Percentiles rank a stretch among this genome's conserved stretches.
These are phyloP conservation scores for Emergomyces orientalis DNA, from an alignment of 2,329 filamentous ascomycete species.

Conservation along the genomic window DNA sequence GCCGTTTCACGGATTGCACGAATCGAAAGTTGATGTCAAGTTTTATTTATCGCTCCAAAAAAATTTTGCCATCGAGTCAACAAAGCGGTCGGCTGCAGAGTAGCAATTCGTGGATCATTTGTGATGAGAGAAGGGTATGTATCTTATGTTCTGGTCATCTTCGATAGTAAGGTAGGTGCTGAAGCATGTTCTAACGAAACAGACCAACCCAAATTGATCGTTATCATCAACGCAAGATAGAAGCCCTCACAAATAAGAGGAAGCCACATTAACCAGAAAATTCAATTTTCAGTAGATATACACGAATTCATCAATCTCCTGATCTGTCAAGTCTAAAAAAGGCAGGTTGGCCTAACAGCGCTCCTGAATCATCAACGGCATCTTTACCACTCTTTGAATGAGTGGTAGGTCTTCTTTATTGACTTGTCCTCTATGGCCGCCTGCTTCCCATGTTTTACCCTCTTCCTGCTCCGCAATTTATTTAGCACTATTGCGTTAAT, in stretches of 20 bases:
- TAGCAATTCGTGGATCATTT: not conserved
- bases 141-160: too few species aligned
- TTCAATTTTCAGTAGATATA: conserved; percentile 44
- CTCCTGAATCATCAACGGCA: conserved; percentile 1
- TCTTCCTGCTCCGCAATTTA: conserved; percentile 44
- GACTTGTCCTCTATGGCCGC: conserved; percentile 51
- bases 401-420: conserved; percentile 48
- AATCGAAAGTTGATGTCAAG: too few species aligned
- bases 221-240: not conserved
- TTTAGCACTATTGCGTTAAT: conserved; percentile 46
- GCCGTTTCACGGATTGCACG: too few species aligned
- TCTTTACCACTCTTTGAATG: conserved; percentile 22
- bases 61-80: not conserved
- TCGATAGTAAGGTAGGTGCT: too few species aligned
- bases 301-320: conserved; percentile 59
- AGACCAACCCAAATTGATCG: too few species aligned
- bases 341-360: conserved; percentile 41
- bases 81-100: not conserved
- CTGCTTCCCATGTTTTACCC: conserved; percentile 52
- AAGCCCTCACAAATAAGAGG: not conserved
- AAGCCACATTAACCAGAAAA: not conserved
- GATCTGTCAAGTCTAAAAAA: conserved; percentile 55
- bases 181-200: too few species aligned
- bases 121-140: not conserved
- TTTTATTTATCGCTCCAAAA: too few species aligned